Percentiles rank a stretch among this genome's conserved stretches.
phyloP scores from a whole-genome alignment of 2,329 filamentous ascomycete species.

The Colletotrichum australisinense region DNA sequence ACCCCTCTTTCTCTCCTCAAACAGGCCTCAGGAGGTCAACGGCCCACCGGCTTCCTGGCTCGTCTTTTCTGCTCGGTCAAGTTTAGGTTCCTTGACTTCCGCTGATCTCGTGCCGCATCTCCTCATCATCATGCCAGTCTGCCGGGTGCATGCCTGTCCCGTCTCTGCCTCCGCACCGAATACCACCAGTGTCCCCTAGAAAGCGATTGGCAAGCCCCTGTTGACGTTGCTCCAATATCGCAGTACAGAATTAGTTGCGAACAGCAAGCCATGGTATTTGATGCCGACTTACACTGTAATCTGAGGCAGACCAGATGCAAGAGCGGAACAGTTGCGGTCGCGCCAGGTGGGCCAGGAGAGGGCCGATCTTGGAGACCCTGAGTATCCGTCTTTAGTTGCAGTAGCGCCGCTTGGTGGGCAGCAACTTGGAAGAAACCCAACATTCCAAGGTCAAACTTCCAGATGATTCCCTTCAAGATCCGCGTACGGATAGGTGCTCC shows the following conservation, averaged over 20 bases:
- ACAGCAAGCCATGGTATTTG: conserved; percentile 36
- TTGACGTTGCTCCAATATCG: background rate
- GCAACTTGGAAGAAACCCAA: background rate
- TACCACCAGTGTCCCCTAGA: conserved; percentile 6
- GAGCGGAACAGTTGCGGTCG: conserved; percentile 40
- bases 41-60: background rate
- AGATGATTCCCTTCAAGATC: background rate
- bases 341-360: background rate
- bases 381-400: background rate
- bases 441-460: background rate
- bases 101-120: conserved; percentile 28
- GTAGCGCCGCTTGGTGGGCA: background rate
- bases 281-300: background rate
- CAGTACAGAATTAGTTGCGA: no score
- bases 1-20: background rate
- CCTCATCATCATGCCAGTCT: conserved; percentile 29
- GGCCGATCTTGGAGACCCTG: background rate
- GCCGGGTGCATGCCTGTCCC: conserved; percentile 19
- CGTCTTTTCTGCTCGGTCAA: background rate
- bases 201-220: background rate
- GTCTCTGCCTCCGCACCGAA: conserved; percentile 23
- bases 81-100: conserved; percentile 19
- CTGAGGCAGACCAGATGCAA: conserved; percentile 20
- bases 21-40: background rate
- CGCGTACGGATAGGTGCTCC: background rate